These are phyloP conservation scores for Fomitopsis betulina DNA, from an alignment of 1,284 basidiomycete species.

Conservation along the genomic window DNA sequence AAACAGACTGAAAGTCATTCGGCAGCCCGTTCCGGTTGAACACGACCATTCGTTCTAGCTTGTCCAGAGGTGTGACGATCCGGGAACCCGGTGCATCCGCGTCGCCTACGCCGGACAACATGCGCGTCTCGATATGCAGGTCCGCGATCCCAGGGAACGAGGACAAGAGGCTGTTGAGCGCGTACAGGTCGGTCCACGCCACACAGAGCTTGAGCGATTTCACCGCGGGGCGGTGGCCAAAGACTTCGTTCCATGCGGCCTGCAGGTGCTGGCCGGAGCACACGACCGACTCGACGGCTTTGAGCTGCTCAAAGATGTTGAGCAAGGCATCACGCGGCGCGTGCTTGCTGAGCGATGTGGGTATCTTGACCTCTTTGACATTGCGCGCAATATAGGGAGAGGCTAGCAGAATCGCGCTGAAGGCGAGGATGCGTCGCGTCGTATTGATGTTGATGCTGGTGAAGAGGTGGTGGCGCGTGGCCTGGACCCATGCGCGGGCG, in stretches of 20 bases:
- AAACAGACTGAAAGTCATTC: neutral
- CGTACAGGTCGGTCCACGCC: neutral
- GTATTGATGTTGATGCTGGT: neutral
- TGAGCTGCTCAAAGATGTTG: neutral
- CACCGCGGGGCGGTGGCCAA: neutral
- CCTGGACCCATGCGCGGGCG: neutral
- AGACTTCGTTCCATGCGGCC: neutral
- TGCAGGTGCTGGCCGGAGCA: neutral
- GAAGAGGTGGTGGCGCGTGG: slow-evolving; percentile 3
- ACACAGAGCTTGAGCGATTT: neutral
- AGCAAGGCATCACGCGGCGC: neutral
- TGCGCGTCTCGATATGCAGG: neutral
- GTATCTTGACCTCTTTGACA: neutral
- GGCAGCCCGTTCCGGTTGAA: neutral
- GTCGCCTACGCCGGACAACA: neutral
- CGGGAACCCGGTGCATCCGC: neutral
- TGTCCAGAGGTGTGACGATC: neutral
- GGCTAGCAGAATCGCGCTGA: neutral
- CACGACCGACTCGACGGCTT: neutral
- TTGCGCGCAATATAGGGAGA: neutral
- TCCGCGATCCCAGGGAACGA: neutral
- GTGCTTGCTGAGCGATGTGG: neutral
- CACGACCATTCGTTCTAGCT: neutral
- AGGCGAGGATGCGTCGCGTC: neutral
- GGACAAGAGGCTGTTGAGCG: neutral